phyloP scores from a whole-genome alignment of 495 filamentous ascomycete species.

The Penicillium dipodomyicola region DNA sequence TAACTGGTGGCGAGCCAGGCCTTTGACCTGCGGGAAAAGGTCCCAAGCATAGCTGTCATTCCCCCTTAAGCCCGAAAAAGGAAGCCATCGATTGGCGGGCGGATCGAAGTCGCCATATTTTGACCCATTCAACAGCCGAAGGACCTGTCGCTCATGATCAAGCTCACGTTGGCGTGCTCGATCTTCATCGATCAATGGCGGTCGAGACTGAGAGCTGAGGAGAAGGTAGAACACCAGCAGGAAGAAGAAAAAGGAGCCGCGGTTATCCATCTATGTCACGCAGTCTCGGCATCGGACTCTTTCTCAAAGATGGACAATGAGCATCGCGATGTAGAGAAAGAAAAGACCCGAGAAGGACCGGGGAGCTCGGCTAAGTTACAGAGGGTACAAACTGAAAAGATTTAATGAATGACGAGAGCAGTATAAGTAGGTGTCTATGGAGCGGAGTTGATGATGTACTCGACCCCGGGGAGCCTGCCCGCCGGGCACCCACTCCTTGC shows the following conservation, averaged over 20 bases:
- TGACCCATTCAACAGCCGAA: conserved; percentile 66
- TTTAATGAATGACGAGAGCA: conserved; percentile 33
- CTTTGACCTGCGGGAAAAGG: conserved; percentile 52
- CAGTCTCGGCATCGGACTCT: conserved; percentile 33
- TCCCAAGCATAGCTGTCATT: conserved; percentile 76
- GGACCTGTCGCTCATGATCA: conserved; percentile 53
- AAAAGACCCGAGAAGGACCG: conserved; percentile 1
- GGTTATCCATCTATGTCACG: conserved; percentile 48
- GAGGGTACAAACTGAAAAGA: not conserved
- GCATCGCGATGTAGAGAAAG: conserved; percentile 25
- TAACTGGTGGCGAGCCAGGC: conserved; percentile 53
- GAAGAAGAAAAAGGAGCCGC: conserved; percentile 49
- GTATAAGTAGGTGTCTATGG: conserved; percentile 5
- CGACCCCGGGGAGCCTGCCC: conserved; percentile 17
- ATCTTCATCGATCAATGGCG: conserved; percentile 48
- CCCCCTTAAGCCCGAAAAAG: conserved; percentile 71
- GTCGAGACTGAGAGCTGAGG: conserved; percentile 44
- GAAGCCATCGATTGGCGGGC: conserved; percentile 59
- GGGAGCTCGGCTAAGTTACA: conserved; percentile 9
- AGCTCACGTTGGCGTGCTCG: conserved; percentile 45
- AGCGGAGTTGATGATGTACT: conserved; percentile 43
- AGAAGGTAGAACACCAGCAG: conserved; percentile 50
- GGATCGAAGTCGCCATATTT: conserved; percentile 72
- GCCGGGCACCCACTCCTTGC: conserved; percentile 9
- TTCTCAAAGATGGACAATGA: conserved; percentile 26